These are phyloP conservation scores for Mycosphaerella sp. DNA, from an alignment of 2,329 filamentous ascomycete genomes.

Conservation along the genomic window DNA sequence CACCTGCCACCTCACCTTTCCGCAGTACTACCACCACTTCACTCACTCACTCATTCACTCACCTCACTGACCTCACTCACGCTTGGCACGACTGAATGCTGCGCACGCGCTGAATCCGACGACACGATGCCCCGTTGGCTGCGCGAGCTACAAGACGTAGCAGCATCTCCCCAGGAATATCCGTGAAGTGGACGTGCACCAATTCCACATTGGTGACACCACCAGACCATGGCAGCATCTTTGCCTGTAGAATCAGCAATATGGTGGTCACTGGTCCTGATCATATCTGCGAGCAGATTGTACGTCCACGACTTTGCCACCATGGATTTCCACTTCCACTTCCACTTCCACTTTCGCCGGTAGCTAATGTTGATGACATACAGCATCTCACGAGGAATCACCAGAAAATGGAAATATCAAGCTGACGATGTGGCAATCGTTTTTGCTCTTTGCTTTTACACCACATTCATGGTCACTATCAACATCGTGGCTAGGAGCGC, in stretches of 20 bases:
- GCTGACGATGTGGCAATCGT: slow-evolving; percentile 55
- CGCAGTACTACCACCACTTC: no score
- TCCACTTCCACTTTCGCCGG: no score
- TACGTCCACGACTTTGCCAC: slow-evolving; percentile 26
- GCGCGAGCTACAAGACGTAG: slow-evolving; percentile 3
- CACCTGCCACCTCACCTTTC: no score
- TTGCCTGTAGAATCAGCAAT: slow-evolving; percentile 35
- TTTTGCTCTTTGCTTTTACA: slow-evolving; percentile 46
- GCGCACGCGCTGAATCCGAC: background rate
- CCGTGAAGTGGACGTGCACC: slow-evolving; percentile 10
- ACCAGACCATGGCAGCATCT: slow-evolving; percentile 26
- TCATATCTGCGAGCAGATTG: slow-evolving; percentile 40
- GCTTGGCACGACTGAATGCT: background rate
- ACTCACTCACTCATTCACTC: no score
- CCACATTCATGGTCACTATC: slow-evolving; percentile 45
- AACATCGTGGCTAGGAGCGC: slow-evolving; percentile 39
- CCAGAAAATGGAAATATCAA: slow-evolving; percentile 46
- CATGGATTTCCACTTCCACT: no score
- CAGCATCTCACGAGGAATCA: slow-evolving; percentile 41
- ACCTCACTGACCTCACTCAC: no score
- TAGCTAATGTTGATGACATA: background rate
- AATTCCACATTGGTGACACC: no score
- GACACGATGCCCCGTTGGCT: slow-evolving; percentile 13
- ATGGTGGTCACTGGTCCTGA: slow-evolving; percentile 31
- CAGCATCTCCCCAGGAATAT: slow-evolving; percentile 10